Percentiles rank a stretch among this genome's conserved stretches.
Evolutionary conservation across 2,329 filamentous ascomycete species (phyloP).

Genomic region (Pseudogymnoascus pannorum): DNA sequence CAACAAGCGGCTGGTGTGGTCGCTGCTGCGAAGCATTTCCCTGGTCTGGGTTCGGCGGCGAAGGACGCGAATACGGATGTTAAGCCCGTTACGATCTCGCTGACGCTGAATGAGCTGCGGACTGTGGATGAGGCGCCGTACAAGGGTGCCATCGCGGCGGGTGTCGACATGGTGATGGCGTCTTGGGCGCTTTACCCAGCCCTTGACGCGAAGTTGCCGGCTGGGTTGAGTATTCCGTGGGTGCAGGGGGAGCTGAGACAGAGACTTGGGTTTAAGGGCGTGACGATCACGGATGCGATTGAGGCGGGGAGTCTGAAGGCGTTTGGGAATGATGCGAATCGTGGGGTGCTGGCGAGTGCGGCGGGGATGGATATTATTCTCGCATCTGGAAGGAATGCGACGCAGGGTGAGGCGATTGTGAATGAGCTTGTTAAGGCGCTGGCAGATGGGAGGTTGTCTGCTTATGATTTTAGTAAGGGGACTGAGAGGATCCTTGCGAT

Average conservation of each 20-base stretch:
- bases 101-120: slow-evolving; percentile 20
- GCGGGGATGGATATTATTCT: slow-evolving; percentile 29
- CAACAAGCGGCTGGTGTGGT: slow-evolving; percentile 22
- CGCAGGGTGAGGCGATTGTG: slow-evolving; percentile 21
- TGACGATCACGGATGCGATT: slow-evolving; percentile 29
- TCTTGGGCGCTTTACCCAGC: slow-evolving; percentile 28
- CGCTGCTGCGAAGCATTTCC: slow-evolving; percentile 28
- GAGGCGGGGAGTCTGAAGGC: slow-evolving; percentile 23
- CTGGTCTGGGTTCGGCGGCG: slow-evolving; percentile 25
- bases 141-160: slow-evolving; percentile 21
- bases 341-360: slow-evolving; percentile 22
- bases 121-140: slow-evolving; percentile 25
- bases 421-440: background rate
- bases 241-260: slow-evolving; percentile 23
- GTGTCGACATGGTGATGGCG: slow-evolving; percentile 27
- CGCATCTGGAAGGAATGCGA: slow-evolving; percentile 24
- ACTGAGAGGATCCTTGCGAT: background rate
- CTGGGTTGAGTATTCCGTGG: slow-evolving; percentile 24
- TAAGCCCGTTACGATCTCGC: slow-evolving; percentile 24
- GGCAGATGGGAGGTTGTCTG: background rate
- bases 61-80: slow-evolving; percentile 25
- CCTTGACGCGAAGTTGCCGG: slow-evolving; percentile 23
- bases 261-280: slow-evolving; percentile 24
- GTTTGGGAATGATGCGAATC: slow-evolving; percentile 22
- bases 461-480: background rate